Evolutionary conservation across 2,329 filamentous ascomycete species (phyloP).

Genomic region (Pseudopyricularia javanii): DNA sequence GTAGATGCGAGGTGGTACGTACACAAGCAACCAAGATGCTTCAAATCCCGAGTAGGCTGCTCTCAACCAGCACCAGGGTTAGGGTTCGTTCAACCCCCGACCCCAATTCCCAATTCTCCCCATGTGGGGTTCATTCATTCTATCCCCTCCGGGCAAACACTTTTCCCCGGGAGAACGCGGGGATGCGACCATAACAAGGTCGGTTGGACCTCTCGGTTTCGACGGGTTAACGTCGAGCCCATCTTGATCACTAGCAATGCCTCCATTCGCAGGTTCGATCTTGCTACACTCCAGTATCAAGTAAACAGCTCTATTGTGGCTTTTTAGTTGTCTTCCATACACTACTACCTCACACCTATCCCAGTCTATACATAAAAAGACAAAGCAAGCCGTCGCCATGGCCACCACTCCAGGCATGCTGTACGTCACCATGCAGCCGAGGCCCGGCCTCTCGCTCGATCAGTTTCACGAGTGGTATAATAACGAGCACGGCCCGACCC

Average conservation of each 20-base stretch:
- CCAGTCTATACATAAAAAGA: neutral
- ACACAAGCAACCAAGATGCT: too few species aligned
- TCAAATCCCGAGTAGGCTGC: too few species aligned
- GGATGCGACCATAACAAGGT: neutral
- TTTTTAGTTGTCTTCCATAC: neutral
- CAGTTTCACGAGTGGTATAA: conserved; percentile 92
- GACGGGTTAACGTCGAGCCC: neutral
- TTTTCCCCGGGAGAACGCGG: conserved; percentile 1
- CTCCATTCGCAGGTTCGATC: neutral
- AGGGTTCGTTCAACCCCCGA: neutral
- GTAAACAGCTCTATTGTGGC: neutral
- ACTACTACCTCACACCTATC: neutral
- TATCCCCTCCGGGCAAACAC: neutral
- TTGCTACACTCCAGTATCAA: too few species aligned
- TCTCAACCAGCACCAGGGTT: neutral
- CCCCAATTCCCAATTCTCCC: neutral
- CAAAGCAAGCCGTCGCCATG: neutral
- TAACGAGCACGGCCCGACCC: conserved; percentile 78
- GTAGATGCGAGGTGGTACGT: too few species aligned
- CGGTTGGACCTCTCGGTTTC: neutral
- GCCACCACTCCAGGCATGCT: conserved; percentile 51
- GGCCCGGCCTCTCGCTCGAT: conserved; percentile 46
- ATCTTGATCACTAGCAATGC: neutral
- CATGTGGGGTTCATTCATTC: too few species aligned
- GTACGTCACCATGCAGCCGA: conserved; percentile 78